Percentiles rank a stretch among this genome's conserved stretches.
phyloP scores from a whole-genome alignment of 202 grass and related monocot species.

The Eragrostis tef region DNA sequence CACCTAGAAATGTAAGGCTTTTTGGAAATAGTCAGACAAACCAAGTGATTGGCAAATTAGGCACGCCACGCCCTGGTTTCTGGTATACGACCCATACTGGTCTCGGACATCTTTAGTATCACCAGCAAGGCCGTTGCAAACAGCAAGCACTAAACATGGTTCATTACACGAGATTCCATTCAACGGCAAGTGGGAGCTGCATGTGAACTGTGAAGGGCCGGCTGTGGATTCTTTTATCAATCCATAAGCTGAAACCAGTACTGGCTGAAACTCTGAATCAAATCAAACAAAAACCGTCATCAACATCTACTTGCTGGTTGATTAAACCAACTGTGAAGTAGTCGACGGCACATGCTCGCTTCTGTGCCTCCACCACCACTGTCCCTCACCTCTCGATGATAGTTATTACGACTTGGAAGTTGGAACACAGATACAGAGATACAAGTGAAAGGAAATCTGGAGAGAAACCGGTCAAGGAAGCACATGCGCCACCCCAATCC shows the following conservation, averaged over 20 bases:
- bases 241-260: conserved; percentile 16
- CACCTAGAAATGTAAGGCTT: conserved; percentile 9
- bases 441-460: conserved; percentile 39
- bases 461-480: conserved; percentile 45
- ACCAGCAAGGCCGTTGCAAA: conserved; percentile 1
- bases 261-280: conserved; percentile 4
- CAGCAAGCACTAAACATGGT: conserved; percentile 30
- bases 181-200: conserved; percentile 38
- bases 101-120: conserved; percentile 2
- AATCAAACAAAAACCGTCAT: conserved; percentile 44
- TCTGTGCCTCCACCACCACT: neutral
- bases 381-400: conserved; percentile 15
- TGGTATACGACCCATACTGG: neutral
- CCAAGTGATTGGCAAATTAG: neutral
- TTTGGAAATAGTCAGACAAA: neutral
- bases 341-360: conserved; percentile 48
- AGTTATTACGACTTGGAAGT: conserved; percentile 7
- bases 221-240: conserved; percentile 24
- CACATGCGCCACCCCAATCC: conserved; percentile 55
- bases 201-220: conserved; percentile 27
- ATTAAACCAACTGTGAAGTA: conserved; percentile 32
- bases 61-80: neutral
- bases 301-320: conserved; percentile 32
- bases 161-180: conserved; percentile 50
- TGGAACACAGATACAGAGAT: conserved; percentile 38